Percentiles rank a stretch among this genome's conserved stretches.
These are phyloP conservation scores for Tylopilus subfusipes DNA, from an alignment of 768 basidiomycete species.

Conservation along the genomic window DNA sequence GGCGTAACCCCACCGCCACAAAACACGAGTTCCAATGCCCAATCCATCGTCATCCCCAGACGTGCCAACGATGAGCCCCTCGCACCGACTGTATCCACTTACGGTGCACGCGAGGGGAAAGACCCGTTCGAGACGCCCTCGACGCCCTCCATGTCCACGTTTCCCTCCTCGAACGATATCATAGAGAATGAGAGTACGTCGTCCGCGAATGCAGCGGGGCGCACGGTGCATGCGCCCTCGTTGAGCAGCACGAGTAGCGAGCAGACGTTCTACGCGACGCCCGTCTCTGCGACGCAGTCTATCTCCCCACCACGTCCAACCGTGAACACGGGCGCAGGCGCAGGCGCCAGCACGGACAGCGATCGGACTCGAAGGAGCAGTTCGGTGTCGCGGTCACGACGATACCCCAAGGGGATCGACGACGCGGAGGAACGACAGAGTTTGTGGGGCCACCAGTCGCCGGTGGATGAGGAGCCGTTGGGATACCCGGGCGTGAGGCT, in stretches of 20 bases:
- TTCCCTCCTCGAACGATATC: slow-evolving; percentile 22
- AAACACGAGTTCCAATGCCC: slow-evolving; percentile 23
- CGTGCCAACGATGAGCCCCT: slow-evolving; percentile 30
- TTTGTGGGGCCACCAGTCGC: slow-evolving; percentile 42
- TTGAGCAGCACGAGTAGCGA: slow-evolving; percentile 14
- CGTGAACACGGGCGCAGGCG: not conserved
- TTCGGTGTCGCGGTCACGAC: slow-evolving; percentile 46
- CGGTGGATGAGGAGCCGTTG: slow-evolving; percentile 19
- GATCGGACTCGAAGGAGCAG: slow-evolving; percentile 33
- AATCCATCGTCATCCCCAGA: slow-evolving; percentile 23
- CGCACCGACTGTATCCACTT: slow-evolving; percentile 24
- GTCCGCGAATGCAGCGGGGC: not conserved
- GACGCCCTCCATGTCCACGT: slow-evolving; percentile 28
- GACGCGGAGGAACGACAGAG: slow-evolving; percentile 62
- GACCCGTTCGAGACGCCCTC: slow-evolving; percentile 32
- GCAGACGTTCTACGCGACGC: slow-evolving; percentile 15
- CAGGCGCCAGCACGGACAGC: not conserved
- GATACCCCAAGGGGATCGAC: slow-evolving; percentile 44
- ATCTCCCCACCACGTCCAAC: slow-evolving; percentile 1
- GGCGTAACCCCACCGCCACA: slow-evolving; percentile 13
- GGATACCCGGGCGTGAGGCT: slow-evolving; percentile 36
- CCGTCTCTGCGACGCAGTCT: slow-evolving; percentile 1
- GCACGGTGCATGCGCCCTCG: slow-evolving; percentile 3
- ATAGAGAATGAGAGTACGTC: slow-evolving; percentile 1
- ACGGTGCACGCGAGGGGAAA: not conserved